Percentiles rank a stretch among this genome's conserved stretches.
Conservation (phyloP, 2,329 filamentous ascomycete species). For the Dactylonectria estremocensis region DNA sequence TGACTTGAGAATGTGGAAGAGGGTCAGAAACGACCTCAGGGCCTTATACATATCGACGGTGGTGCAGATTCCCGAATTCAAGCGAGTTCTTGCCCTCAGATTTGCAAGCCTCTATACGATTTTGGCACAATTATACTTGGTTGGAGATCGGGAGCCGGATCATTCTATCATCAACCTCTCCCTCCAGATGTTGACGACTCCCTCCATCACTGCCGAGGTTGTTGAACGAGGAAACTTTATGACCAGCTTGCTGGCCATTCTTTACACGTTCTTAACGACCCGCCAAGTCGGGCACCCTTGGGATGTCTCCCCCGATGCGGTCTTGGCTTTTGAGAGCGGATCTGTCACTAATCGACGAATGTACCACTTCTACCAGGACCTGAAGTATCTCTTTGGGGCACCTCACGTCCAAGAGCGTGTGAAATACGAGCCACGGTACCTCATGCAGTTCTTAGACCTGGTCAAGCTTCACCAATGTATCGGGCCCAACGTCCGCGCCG, state of each 20-base stretch:
- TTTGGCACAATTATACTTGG: conserved; percentile 93
- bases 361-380: conserved; percentile 97
- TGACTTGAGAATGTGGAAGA: conserved; percentile 97
- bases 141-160: conserved; percentile 95
- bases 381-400: conserved; percentile 91
- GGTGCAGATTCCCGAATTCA: conserved; percentile 95
- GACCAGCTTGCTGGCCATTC: conserved; percentile 93
- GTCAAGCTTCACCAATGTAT: conserved; percentile 98
- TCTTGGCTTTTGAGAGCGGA: conserved; percentile 92
- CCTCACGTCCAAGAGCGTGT: conserved; percentile 90
- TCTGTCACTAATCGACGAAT: conserved; percentile 95
- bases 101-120: conserved; percentile 96
- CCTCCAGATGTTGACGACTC: conserved; percentile 95
- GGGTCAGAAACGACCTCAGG: conserved; percentile 88
- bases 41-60: conserved; percentile 97
- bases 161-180: conserved; percentile 99
- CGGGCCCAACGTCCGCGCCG: conserved; percentile 90
- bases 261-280: conserved; percentile 97
- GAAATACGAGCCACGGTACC: conserved; percentile 86
- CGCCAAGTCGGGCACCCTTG: conserved; percentile 95
- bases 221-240: conserved; percentile 96
- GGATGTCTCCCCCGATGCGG: conserved; percentile 88
- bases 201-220: conserved; percentile 95
- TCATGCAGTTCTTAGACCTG: conserved; percentile 94
- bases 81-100: conserved; percentile 91